Conservation (phyloP, 2,329 filamentous ascomycete species). For the Moelleriella libera region DNA sequence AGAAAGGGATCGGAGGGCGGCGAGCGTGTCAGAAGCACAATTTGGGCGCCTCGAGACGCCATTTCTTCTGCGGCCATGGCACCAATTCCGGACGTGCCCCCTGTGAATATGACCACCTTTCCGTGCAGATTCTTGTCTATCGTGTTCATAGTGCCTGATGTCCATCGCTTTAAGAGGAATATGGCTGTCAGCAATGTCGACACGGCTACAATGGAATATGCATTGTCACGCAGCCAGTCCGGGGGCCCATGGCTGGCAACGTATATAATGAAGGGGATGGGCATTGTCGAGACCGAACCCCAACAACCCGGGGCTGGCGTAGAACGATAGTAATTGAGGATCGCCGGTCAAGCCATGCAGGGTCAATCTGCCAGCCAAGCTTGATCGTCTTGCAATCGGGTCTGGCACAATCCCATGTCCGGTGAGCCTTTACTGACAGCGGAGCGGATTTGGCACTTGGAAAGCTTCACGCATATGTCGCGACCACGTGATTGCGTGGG, state of each 20-base stretch:
- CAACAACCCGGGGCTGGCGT: not conserved
- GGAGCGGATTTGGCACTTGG: too few species aligned
- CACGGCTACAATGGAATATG: conserved; percentile 25
- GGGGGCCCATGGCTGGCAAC: conserved; percentile 34
- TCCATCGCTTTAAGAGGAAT: conserved; percentile 54
- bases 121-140: conserved; percentile 81
- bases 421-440: too few species aligned
- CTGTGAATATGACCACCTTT: conserved; percentile 86
- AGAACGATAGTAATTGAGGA: not conserved
- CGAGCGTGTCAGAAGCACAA: conserved; percentile 78
- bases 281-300: conserved; percentile 23
- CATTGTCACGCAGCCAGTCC: conserved; percentile 29
- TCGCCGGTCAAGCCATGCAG: too few species aligned
- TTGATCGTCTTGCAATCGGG: too few species aligned
- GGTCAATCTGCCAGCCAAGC: too few species aligned
- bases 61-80: conserved; percentile 61
- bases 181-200: conserved; percentile 22
- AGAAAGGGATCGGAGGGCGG: conserved; percentile 75
- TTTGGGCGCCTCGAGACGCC: conserved; percentile 71
- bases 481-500: too few species aligned
- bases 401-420: too few species aligned
- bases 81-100: conserved; percentile 87
- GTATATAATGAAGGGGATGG: conserved; percentile 35
- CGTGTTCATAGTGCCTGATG: conserved; percentile 57
- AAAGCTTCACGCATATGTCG: too few species aligned